Evolutionary conservation across 139 green algal genomes (phyloP).

Genomic region (Bryopsis sp.): DNA sequence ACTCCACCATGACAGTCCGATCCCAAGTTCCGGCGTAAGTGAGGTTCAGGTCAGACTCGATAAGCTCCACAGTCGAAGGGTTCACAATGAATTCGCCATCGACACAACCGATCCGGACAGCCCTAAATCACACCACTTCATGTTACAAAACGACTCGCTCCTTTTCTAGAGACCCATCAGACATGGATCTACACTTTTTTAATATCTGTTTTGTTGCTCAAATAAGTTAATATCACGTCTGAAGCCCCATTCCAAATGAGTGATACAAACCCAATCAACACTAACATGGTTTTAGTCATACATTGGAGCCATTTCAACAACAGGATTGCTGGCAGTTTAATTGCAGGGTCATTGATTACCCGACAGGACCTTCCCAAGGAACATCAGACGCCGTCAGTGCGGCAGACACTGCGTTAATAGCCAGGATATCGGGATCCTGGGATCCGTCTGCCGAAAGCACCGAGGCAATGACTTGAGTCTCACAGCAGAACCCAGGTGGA

Average conservation of each 20-base stretch:
- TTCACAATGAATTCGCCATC: conserved; percentile 14
- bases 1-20: conserved; percentile 24
- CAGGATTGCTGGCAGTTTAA: no score
- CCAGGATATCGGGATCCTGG: conserved; percentile 5
- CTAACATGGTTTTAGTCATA: no score
- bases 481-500: conserved; percentile 40
- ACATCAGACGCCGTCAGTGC: conserved; percentile 19
- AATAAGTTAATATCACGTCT: neutral
- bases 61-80: neutral
- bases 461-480: conserved; percentile 22
- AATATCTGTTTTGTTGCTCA: conserved; percentile 2
- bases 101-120: neutral
- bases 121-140: conserved; percentile 4
- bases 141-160: neutral
- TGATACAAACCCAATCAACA: neutral
- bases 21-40: conserved; percentile 20
- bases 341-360: no score
- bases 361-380: conserved; percentile 23
- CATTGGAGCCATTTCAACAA: no score
- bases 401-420: conserved; percentile 23
- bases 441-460: neutral
- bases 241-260: neutral
- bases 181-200: neutral
- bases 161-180: neutral
- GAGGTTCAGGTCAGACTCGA: conserved; percentile 7